Conservation (phyloP, 306 rosid genomes). For the Datisca glomerata region DNA sequence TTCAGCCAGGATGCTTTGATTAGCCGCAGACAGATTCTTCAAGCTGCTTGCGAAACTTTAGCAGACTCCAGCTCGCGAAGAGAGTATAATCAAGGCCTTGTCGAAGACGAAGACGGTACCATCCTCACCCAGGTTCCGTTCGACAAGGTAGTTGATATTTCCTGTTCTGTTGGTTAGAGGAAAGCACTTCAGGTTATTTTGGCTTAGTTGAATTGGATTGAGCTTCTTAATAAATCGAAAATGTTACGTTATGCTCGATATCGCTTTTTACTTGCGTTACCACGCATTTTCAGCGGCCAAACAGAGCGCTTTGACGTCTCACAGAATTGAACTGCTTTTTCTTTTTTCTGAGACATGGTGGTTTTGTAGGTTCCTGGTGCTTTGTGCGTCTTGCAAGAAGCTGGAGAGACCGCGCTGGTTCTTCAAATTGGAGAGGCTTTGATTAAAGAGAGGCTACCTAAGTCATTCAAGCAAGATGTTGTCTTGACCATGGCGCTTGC, state of each 20-base stretch:
- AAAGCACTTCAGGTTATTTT: too few species aligned
- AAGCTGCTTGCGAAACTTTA: slow-evolving; percentile 92
- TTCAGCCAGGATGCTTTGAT: slow-evolving; percentile 70
- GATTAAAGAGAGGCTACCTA: slow-evolving; percentile 78
- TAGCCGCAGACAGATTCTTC: slow-evolving; percentile 81
- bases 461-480: slow-evolving; percentile 87
- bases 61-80: slow-evolving; percentile 48
- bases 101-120: slow-evolving; percentile 48
- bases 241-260: neutral
- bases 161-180: neutral
- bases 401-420: slow-evolving; percentile 69
- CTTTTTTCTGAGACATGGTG: slow-evolving; percentile 5
- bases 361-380: slow-evolving; percentile 90
- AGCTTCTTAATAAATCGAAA: neutral
- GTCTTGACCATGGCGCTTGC: slow-evolving; percentile 87
- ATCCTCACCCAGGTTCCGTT: slow-evolving; percentile 71
- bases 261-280: neutral
- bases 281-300: neutral
- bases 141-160: slow-evolving; percentile 45
- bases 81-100: slow-evolving; percentile 70
- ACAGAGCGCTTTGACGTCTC: neutral
- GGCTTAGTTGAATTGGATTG: neutral
- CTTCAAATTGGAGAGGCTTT: slow-evolving; percentile 66
- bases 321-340: neutral
- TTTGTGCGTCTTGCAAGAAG: slow-evolving; percentile 76